Evolutionary conservation across 768 basidiomycete species (phyloP).

Genomic region (Hemileccinum impolitum): DNA sequence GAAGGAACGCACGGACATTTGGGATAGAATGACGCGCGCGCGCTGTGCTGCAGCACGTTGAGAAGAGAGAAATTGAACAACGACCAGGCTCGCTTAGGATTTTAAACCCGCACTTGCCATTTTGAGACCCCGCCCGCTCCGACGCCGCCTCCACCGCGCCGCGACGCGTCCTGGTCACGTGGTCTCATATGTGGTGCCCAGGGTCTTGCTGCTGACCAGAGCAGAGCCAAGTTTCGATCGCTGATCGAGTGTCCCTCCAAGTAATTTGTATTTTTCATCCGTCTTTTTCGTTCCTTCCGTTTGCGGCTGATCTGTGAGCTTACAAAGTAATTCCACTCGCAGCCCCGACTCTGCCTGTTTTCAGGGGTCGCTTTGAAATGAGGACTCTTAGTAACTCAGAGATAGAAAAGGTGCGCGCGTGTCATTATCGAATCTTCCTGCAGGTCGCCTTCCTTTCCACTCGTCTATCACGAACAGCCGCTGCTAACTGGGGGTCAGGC

Average conservation of each 20-base stretch:
- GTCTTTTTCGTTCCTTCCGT: too few species aligned
- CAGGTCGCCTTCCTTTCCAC: constrained; percentile 25
- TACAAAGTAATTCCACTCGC: background rate
- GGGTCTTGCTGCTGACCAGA: too few species aligned
- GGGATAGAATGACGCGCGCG: constrained; percentile 16
- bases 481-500: constrained; percentile 27
- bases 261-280: too few species aligned
- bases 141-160: constrained; percentile 24
- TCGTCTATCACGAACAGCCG: constrained; percentile 34
- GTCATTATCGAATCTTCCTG: constrained; percentile 29
- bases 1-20: constrained; percentile 57
- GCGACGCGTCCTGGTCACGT: constrained; percentile 31
- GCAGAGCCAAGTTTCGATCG: constrained; percentile 5
- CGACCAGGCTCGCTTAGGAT: constrained; percentile 31
- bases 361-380: constrained; percentile 20
- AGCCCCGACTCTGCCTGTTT: constrained; percentile 21
- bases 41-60: constrained; percentile 35
- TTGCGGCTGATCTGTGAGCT: too few species aligned
- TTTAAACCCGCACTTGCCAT: constrained; percentile 28
- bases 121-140: constrained; percentile 34
- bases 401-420: constrained; percentile 31
- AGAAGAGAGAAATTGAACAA: constrained; percentile 23
- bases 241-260: constrained; percentile 23
- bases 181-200: constrained; percentile 9
- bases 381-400: constrained; percentile 28